phyloP scores from a whole-genome alignment of 2,329 filamentous ascomycete species.

The Leptographium wingfieldii region DNA sequence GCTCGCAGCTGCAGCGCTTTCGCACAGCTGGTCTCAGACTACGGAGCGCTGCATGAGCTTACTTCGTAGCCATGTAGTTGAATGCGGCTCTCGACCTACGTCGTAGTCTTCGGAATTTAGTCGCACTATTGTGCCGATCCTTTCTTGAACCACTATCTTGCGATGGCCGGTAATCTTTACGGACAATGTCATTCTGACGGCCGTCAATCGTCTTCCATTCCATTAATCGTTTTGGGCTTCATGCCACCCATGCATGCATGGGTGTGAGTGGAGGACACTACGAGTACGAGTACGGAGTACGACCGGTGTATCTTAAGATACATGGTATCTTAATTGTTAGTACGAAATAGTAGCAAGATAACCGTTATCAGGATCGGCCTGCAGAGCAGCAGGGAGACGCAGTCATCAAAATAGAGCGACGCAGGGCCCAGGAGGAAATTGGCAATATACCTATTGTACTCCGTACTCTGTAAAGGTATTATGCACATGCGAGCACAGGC shows the following conservation, averaged over 20 bases:
- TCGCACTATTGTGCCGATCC: not conserved
- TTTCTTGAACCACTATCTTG: not conserved
- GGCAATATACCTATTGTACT: too few species aligned
- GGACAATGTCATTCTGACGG: not conserved
- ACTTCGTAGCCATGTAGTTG: too few species aligned
- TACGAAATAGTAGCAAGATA: too few species aligned
- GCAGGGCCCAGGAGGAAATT: too few species aligned
- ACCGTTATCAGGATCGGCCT: too few species aligned
- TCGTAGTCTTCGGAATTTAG: not conserved
- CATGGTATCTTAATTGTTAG: too few species aligned
- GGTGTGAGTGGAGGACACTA: not conserved
- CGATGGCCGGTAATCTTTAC: not conserved
- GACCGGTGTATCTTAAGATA: too few species aligned
- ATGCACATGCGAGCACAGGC: too few species aligned
- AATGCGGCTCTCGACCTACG: not conserved
- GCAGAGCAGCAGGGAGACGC: too few species aligned
- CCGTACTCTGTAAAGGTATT: too few species aligned
- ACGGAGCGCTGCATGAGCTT: not conserved
- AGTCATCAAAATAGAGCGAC: too few species aligned
- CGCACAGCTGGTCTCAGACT: not conserved
- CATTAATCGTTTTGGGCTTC: not conserved
- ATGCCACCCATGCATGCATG: too few species aligned
- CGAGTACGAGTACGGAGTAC: not conserved
- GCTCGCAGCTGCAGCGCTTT: not conserved
- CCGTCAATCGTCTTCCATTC: not conserved